These are phyloP conservation scores for Euphorbia lathyris DNA, from an alignment of 345 rosid species.

Conservation along the genomic window DNA sequence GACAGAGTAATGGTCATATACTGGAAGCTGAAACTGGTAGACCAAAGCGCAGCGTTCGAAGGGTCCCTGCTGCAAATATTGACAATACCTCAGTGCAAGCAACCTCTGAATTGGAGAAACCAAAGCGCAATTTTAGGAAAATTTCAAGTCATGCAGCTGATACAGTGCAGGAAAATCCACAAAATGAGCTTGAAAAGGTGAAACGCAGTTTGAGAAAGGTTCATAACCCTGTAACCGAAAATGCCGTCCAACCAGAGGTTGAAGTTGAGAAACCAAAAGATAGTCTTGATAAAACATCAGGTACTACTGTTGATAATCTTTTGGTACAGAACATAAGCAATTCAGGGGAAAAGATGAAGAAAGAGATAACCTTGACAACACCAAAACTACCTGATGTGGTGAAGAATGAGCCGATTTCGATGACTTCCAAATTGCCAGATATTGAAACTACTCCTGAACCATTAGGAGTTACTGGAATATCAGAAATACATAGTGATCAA, in stretches of 20 bases:
- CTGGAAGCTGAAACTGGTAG: constrained; percentile 53
- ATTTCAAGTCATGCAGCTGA: constrained; percentile 55
- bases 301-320: constrained; percentile 30
- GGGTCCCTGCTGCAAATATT: constrained; percentile 51
- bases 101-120: constrained; percentile 60
- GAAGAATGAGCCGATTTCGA: constrained; percentile 27
- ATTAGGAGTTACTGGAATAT: constrained; percentile 36
- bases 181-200: constrained; percentile 83
- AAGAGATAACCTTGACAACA: constrained; percentile 16
- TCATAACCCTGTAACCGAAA: constrained; percentile 63
- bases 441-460: constrained; percentile 35
- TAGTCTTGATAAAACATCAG: constrained; percentile 43
- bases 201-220: constrained; percentile 89
- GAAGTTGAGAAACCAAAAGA: constrained; percentile 53
- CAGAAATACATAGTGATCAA: constrained; percentile 33
- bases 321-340: constrained; percentile 28
- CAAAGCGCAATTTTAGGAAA: constrained; percentile 63
- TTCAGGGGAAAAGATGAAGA: constrained; percentile 36
- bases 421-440: constrained; percentile 23
- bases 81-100: constrained; percentile 41
- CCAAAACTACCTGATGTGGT: constrained; percentile 21
- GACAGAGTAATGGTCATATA: constrained; percentile 41
- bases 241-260: constrained; percentile 48
- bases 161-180: constrained; percentile 62
- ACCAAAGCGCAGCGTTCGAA: constrained; percentile 59